A percentile compares a stretch with the other conserved stretches of the same genome.
These are phyloP conservation scores for Syzygium grande DNA, from an alignment of 345 rosid genomes.

Conservation along the genomic window DNA sequence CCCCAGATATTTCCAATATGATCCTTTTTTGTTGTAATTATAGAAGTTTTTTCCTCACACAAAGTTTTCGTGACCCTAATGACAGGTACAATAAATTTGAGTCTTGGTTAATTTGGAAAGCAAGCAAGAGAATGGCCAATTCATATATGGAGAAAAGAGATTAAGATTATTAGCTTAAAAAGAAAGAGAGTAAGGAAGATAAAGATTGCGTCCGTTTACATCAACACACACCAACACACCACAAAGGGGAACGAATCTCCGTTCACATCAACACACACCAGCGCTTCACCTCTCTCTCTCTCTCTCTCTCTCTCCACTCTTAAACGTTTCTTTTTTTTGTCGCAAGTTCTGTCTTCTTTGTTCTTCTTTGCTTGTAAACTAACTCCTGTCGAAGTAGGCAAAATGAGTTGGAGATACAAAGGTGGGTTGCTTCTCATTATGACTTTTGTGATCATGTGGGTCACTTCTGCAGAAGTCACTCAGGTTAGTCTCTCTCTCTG, in stretches of 20 bases:
- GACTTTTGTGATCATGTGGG: conserved; percentile 32
- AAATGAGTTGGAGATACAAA: conserved; percentile 35
- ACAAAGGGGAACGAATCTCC: no score
- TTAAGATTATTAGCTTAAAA: no score
- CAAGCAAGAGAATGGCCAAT: neutral
- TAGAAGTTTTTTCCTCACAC: neutral
- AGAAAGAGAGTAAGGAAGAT: no score
- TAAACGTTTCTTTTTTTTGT: neutral
- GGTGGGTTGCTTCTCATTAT: conserved; percentile 31
- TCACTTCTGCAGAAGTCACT: conserved; percentile 41
- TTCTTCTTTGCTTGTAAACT: neutral
- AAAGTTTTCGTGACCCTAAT: neutral
- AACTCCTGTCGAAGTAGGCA: neutral
- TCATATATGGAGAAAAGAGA: no score
- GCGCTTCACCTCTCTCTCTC: neutral
- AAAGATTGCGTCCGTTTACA: no score
- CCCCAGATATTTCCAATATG: neutral
- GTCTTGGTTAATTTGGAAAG: neutral
- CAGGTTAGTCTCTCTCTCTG: conserved; percentile 16
- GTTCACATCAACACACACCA: neutral
- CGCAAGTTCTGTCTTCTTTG: neutral
- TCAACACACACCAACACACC: no score
- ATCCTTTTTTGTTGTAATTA: neutral
- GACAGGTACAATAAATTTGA: neutral
- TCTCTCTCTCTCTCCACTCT: neutral